Evolutionary conservation across 441 rosid genomes (phyloP).

Genomic region (Aleurites moluccanus): DNA sequence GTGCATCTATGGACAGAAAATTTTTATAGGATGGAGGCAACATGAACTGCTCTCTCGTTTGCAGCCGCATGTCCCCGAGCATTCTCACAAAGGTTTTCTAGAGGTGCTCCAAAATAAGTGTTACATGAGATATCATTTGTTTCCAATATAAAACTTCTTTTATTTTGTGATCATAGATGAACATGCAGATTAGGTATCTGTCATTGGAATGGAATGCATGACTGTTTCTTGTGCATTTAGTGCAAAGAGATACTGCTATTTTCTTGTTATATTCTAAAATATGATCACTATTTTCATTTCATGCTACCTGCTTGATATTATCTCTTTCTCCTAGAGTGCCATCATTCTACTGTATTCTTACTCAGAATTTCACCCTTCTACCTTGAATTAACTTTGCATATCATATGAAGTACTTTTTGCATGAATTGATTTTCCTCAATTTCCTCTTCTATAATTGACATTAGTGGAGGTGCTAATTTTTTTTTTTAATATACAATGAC

Average conservation of each 20-base stretch:
- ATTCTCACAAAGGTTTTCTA: conserved; percentile 37
- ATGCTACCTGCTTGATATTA: background rate
- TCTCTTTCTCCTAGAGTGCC: background rate
- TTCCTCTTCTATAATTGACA: background rate
- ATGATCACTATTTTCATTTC: background rate
- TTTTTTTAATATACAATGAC: background rate
- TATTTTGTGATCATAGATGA: background rate
- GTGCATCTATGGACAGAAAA: conserved; percentile 51
- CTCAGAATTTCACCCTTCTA: background rate
- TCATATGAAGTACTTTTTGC: background rate
- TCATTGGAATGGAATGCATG: background rate
- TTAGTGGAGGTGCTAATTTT: background rate
- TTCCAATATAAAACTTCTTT: background rate
- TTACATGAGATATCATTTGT: conserved; percentile 1
- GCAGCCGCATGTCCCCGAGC: conserved; percentile 43
- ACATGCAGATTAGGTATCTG: background rate
- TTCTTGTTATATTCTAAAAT: background rate
- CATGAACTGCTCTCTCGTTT: conserved; percentile 60
- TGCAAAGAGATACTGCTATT: background rate
- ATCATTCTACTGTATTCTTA: background rate
- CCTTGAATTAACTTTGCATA: no score
- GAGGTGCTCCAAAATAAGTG: conserved; percentile 39
- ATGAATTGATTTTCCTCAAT: background rate
- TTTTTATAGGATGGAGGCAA: conserved; percentile 74
- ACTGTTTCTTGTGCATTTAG: background rate